Percentiles rank a stretch among this genome's conserved stretches.
Evolutionary conservation across 768 basidiomycete genomes (phyloP).

Genomic region (Xerocomus potaroensis): DNA sequence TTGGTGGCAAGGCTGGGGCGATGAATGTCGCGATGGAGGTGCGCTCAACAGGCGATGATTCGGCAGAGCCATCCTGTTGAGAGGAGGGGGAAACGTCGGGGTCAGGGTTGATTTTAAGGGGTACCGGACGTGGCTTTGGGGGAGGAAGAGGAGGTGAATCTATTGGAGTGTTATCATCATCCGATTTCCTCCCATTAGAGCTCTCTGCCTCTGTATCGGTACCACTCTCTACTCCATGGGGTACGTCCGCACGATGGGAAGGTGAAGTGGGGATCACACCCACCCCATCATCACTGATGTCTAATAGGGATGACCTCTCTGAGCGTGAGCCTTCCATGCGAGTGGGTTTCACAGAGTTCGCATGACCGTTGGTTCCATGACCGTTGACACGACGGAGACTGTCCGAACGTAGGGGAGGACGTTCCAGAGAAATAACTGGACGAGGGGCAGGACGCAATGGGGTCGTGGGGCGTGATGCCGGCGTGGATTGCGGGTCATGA

Average conservation of each 20-base stretch:
- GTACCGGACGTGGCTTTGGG: slow-evolving; percentile 37
- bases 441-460: slow-evolving; percentile 21
- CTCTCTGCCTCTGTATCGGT: slow-evolving; percentile 66
- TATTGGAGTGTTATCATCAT: slow-evolving; percentile 21
- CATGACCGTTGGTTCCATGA: slow-evolving; percentile 6
- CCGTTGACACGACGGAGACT: slow-evolving; percentile 24
- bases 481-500: slow-evolving; percentile 18
- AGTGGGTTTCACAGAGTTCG: slow-evolving; percentile 4
- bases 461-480: slow-evolving; percentile 6
- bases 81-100: slow-evolving; percentile 14
- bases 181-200: slow-evolving; percentile 34
- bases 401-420: slow-evolving; percentile 31
- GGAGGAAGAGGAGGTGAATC: slow-evolving; percentile 40
- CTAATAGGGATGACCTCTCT: slow-evolving; percentile 17
- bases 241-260: slow-evolving; percentile 63
- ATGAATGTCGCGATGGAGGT: slow-evolving; percentile 74
- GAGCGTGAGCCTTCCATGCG: slow-evolving; percentile 20
- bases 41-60: slow-evolving; percentile 62
- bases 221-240: slow-evolving; percentile 67
- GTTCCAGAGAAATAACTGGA: slow-evolving; percentile 33
- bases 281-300: slow-evolving; percentile 21
- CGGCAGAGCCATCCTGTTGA: slow-evolving; percentile 43
- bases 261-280: slow-evolving; percentile 47
- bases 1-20: slow-evolving; percentile 83
- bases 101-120: slow-evolving; percentile 25